Percentiles rank a stretch among this genome's conserved stretches.
These are phyloP conservation scores for Monosporozyma aquatica DNA, from an alignment of 805 yeast species.

Conservation along the genomic window DNA sequence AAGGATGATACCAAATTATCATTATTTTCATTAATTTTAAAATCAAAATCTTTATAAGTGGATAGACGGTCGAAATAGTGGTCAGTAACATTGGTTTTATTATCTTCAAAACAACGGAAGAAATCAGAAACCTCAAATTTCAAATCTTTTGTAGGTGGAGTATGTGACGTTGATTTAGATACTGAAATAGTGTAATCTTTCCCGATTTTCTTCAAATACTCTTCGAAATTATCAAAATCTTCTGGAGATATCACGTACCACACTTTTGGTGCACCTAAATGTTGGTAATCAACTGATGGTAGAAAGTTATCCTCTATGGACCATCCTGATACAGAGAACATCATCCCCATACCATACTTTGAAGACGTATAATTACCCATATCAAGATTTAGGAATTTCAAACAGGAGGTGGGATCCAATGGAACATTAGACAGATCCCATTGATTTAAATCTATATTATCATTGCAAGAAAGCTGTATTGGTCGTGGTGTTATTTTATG, in stretches of 20 bases:
- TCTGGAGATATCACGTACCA: constrained; percentile 60
- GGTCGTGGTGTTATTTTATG: constrained; percentile 35
- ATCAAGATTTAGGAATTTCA: constrained; percentile 38
- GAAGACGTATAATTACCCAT: constrained; percentile 37
- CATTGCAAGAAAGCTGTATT: constrained; percentile 16
- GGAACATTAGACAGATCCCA: constrained; percentile 57
- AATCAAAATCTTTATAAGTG: neutral
- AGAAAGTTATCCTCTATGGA: constrained; percentile 51
- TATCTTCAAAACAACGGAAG: neutral
- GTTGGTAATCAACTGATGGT: constrained; percentile 44
- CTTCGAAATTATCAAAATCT: constrained; percentile 45
- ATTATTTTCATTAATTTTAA: neutral
- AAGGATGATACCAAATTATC: neutral
- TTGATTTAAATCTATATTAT: constrained; percentile 23
- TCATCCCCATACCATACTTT: constrained; percentile 42
- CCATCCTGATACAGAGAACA: constrained; percentile 51
- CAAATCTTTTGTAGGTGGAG: neutral
- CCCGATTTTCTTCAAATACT: constrained; percentile 23
- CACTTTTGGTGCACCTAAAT: constrained; percentile 44
- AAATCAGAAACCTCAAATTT: neutral
- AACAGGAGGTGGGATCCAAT: constrained; percentile 38
- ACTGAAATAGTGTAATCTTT: constrained; percentile 28
- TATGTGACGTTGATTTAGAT: neutral
- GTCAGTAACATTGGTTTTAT: neutral
- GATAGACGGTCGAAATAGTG: neutral